A percentile compares a stretch with the other conserved stretches of the same genome.
These are phyloP conservation scores for Phytophthora hibernalis DNA, from an alignment of 352 stramenopile species.

Conservation along the genomic window DNA sequence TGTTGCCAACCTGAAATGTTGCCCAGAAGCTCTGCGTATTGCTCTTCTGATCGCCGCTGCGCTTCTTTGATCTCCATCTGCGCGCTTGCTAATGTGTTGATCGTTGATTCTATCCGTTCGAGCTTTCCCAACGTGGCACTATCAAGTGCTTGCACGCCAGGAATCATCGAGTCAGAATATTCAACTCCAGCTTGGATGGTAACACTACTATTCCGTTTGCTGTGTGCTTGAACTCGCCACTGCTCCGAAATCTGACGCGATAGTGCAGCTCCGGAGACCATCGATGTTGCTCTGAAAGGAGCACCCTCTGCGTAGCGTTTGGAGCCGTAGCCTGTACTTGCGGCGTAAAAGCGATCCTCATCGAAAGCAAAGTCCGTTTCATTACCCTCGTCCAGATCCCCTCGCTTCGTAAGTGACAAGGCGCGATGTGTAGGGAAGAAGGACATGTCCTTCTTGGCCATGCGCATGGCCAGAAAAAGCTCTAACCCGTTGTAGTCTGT, in stretches of 20 bases:
- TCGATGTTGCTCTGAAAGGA: slow-evolving; percentile 23
- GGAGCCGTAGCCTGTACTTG: slow-evolving; percentile 16
- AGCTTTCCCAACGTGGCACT: slow-evolving; percentile 41
- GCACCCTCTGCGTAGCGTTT: slow-evolving; percentile 17
- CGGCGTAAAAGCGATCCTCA: slow-evolving; percentile 27
- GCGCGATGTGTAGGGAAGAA: slow-evolving; percentile 79
- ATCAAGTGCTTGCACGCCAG: slow-evolving; percentile 26
- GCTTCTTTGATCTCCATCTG: slow-evolving; percentile 62
- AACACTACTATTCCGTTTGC: slow-evolving; percentile 15
- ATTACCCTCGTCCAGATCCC: slow-evolving; percentile 16
- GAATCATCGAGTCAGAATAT: slow-evolving; percentile 4
- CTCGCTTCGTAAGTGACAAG: slow-evolving; percentile 53
- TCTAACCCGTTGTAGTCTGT: slow-evolving; percentile 86
- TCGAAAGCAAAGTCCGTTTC: slow-evolving; percentile 11
- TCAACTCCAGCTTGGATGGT: slow-evolving; percentile 13
- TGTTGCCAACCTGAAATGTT: slow-evolving; percentile 31
- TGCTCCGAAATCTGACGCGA: slow-evolving; percentile 21
- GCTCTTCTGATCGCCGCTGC: slow-evolving; percentile 38
- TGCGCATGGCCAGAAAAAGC: slow-evolving; percentile 78
- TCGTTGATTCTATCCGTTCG: slow-evolving; percentile 56
- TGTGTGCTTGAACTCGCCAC: slow-evolving; percentile 15
- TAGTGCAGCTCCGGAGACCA: slow-evolving; percentile 12
- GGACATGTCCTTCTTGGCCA: slow-evolving; percentile 79
- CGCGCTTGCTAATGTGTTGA: slow-evolving; percentile 41
- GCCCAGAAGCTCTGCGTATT: slow-evolving; percentile 49